Base-by-base conservation (phyloP, 345 rosid species). In the Rubroshorea leprosula region DNA sequence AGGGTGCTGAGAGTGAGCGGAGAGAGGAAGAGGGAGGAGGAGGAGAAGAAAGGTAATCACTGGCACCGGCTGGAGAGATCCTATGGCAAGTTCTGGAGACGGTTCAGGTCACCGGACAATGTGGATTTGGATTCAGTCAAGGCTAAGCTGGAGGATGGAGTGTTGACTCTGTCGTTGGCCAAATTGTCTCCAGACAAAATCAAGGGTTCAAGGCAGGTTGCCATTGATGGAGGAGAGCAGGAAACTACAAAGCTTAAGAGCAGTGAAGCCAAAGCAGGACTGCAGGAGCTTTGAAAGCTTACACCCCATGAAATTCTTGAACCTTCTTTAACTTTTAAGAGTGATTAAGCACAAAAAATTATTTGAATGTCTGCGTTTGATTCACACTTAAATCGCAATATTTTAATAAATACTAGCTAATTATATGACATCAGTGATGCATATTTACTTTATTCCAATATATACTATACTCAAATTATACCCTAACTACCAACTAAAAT, bases 31-130 rank as follows among this genome's bases (percentile, higher is more conserved):
- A 62, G 57, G 41, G 14, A 39, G 47, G 89, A 87, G 41, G 84
- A 76, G 27, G 89, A 81, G 77, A 68, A 68, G 58, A 77, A 83
- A 51, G 88, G 75, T 10, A 85, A 90, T 23, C 92, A 81, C 13
- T 90, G 95, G 95, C 97, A 90, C 57, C 70, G 90, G 31, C 74
- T 77, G 35, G 97, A 90, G 83, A 73, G 93, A 49, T 83, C 81
- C 2, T 68, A 73, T 49, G 96, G 96, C 16, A 85, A 82, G 57
- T 90, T 90, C 75, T 87, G 84, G 90, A 83, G 96, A 67, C 91
- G 75, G 69, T 83, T 90, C 5, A 78, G 69, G 63, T 47, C 87
- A 69, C 97, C 94, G 2, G 89, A 82, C 9, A 82, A 90, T 39
- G 96, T 72, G 12, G 89, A 87, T 26, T 57, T 85, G 72, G 94